Evolutionary conservation across 148 eudicot species (phyloP).

Genomic region (Vaccinium myrtillus): DNA sequence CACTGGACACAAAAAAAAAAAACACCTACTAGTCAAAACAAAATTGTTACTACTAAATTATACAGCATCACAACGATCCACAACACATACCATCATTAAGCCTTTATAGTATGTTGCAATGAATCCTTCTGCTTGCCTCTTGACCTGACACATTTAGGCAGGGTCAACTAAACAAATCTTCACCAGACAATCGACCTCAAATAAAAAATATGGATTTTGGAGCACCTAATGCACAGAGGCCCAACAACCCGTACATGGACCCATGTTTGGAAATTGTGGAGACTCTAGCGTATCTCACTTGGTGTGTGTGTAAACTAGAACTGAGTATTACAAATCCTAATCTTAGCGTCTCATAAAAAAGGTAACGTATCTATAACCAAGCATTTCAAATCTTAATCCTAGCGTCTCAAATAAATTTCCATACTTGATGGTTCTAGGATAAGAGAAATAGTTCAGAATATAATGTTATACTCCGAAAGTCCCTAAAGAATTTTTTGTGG

Average conservation of each 20-base stretch:
- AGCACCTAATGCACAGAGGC: not conserved
- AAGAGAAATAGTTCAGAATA: not conserved
- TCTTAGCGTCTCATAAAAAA: not conserved
- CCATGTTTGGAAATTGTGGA: not conserved
- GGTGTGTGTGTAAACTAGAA: not conserved
- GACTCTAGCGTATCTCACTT: not conserved
- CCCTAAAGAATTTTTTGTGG: not conserved
- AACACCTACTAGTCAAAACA: not conserved
- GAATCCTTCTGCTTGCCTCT: conserved; percentile 76
- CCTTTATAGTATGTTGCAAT: conserved; percentile 75
- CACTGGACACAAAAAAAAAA: conserved; percentile 49
- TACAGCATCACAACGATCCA: not conserved
- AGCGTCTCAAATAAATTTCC: not conserved
- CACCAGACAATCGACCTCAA: not conserved
- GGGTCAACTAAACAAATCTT: conserved; percentile 4
- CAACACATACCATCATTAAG: conserved; percentile 66
- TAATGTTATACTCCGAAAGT: not conserved
- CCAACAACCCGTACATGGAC: not conserved
- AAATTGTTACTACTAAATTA: not conserved
- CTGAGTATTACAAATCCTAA: not conserved
- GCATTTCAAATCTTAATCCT: not conserved
- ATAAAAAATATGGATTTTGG: not conserved
- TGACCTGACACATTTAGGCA: conserved; percentile 49
- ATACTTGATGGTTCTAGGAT: not conserved
- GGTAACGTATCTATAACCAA: not conserved